Base-by-base conservation (phyloP, 106 monocot genomes). In the Agapanthus africanus region DNA sequence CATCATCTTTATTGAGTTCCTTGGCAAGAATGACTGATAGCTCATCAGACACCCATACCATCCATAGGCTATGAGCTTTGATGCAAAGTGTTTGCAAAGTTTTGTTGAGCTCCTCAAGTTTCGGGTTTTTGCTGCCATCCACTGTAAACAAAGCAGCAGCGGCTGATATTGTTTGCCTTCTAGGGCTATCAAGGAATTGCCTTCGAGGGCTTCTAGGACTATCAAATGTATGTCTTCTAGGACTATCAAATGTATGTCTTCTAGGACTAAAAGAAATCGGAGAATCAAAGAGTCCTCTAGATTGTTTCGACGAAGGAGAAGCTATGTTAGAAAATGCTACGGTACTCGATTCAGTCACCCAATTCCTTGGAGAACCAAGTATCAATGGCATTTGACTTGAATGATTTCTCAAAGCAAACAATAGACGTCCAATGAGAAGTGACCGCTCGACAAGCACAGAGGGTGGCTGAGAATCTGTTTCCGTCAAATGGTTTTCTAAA, bases 301-400 rank as follows among this genome's bases (percentile, higher is more conserved):
- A 79, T 71, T 81, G 72, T 68, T 56, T 77, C n/a, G 74, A 66
- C 14, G 63, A 57, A 41, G 84, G 72, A 4, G 70, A 77, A 22
- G 73, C 70, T 52, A 71, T 47, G 32, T 60, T 76, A 59, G 66
- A 3, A 76, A 78, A 80, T 37, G 75, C 36, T 47, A 78, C 32
- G 41, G 60, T 57, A 73, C 27, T 68, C 50, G 67, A 77, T 52
- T 93, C 87, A 66, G 90, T 90, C 38, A 79, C 79, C 93, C 99
- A 99, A 66, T 87, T 82, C 70, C 90, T 80, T 66, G 99, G 99
- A 27, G 93, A 89, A 62, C 90, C 83, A 79, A 99, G 99, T 77
- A 99, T 81, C 54, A 99, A 38, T n/a, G 99, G 83, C 40, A 99
- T 81, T 30, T 90, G 79, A 61, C 76, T 81, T 8, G 99, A 99